Base-by-base conservation (phyloP, 2,329 filamentous ascomycete species). In the Zasmidium angulare region DNA sequence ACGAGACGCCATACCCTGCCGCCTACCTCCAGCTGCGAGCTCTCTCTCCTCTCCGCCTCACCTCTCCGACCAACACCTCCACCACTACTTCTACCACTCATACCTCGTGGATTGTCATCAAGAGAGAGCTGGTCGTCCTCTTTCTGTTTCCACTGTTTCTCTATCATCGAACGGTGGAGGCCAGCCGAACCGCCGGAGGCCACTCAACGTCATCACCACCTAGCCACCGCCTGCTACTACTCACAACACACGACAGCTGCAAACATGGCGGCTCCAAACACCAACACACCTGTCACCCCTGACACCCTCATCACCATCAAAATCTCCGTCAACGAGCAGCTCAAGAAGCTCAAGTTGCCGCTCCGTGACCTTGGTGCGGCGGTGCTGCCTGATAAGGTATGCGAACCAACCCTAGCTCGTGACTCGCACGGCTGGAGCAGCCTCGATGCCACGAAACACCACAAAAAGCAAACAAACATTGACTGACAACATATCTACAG, bases 231-330 rank as follows among this genome's bases (percentile, higher is more conserved):
- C 36, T 43, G 36, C 36, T 17, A 7, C 36, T 43, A n/a, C 36
- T 43, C 36, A 43, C 36, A 19, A 7, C 36, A 3, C 12, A 43
- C n/a, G n/a, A 7, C 36, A 43, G n/a, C 36, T 17, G 36, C 36
- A 17, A 74, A 63, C 70, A 78, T 79, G 75, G 74, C 76, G 26
- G 55, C 65, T 43, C 63, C 58, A 46, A 54, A 61, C 56, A 59
- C 52, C 55, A 75, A 76, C 62, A 71, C 77, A 58, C 76, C 80
- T 46, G 80, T 84, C 58, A 81, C 78, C 54, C 84, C 86, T 57
- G 89, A 92, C 63, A 91, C 89, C 54, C 80, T 85, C 65, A 89
- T 98, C 77, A 91, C 89, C 66, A 81, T 97, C 79, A 98, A 98
- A 81, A 84, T 96, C 72, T 84, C 86, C 71, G 86, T 89, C 71